Evolutionary conservation across 352 stramenopile species (phyloP), one percentile per base, ranked within the genome.

Genomic region (Phytopythium aichiense): DNA sequence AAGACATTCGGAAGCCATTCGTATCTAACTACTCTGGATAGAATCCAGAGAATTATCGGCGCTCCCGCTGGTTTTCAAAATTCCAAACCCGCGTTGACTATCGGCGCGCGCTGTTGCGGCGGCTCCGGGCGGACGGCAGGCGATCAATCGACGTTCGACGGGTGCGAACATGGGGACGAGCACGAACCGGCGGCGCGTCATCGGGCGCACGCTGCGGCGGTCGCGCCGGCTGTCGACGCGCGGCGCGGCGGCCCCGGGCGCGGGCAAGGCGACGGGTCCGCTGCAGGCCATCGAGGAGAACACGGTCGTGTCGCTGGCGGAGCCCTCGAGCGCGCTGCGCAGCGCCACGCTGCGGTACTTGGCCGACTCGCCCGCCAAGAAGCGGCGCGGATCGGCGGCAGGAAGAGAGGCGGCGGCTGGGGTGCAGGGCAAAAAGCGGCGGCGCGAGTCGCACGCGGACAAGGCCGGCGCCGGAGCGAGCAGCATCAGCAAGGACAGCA

Each of bases 221-320:
- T 52, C 70, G 56, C 67, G 59, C 52, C 73, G 76, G 15, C 48
- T 49, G 46, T 56, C 30, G 59, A 30, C 51, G 68, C 58, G 49
- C 18, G 67, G 63, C 11, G 66, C 60, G 12, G 63, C 50, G n/a
- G 54, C 49, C 7, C 62, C 63, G 5, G 63, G 43, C 30, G 57
- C 49, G n/a, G 58, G 65, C 54, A 60, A 60, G 54, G 22, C 4
- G 18, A 30, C 54, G 4, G 68, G 64, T 0, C 68, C 71, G 4
- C 65, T 92, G 18, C 66, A 83, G 60, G 60, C 74, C 31, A 90
- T 92, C 50, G 72, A 71, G 9, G 83, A 92, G 67, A 86, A 91
- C 56, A 85, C 79, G 37, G 74, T 89, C 61, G 72, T 76, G 48
- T 72, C 82, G 28, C 72, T 83, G n/a, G 35, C 43, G 11, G 65